These are phyloP conservation scores for Periglandula ipomoeae DNA, from an alignment of 2,329 filamentous ascomycete species.

Conservation along the genomic window DNA sequence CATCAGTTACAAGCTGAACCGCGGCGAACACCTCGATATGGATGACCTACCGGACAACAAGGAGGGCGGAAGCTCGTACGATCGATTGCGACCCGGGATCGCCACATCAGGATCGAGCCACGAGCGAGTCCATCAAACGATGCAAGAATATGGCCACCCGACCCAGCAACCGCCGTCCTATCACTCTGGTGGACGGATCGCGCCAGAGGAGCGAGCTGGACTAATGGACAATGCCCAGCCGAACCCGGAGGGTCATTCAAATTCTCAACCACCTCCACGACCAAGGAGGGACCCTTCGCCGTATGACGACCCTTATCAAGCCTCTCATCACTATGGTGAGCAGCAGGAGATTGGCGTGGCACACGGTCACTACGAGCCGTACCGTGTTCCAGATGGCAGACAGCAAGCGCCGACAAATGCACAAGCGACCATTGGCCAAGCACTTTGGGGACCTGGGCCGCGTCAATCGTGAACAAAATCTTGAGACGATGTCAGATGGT, in stretches of 20 bases:
- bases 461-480: neutral
- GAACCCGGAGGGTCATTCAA: conserved; percentile 13
- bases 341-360: conserved; percentile 1
- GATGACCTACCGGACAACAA: conserved; percentile 27
- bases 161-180: conserved; percentile 22
- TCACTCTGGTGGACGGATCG: conserved; percentile 25
- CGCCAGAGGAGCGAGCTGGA: conserved; percentile 30
- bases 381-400: neutral
- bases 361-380: conserved; percentile 5
- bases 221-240: conserved; percentile 31
- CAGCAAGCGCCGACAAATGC: conserved; percentile 1
- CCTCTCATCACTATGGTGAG: neutral
- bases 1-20: conserved; percentile 33
- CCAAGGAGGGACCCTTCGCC: conserved; percentile 4
- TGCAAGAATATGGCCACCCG: conserved; percentile 25
- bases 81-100: conserved; percentile 12
- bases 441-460: conserved; percentile 9
- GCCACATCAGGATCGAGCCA: neutral
- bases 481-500: neutral
- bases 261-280: conserved; percentile 6
- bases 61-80: conserved; percentile 12
- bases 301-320: conserved; percentile 3
- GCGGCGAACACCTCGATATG: conserved; percentile 26
- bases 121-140: conserved; percentile 19
- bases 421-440: conserved; percentile 9